Evolutionary conservation across 345 rosid genomes (phyloP), one percentile per base, ranked within the genome.

Genomic region (Nasturtium officinale): DNA sequence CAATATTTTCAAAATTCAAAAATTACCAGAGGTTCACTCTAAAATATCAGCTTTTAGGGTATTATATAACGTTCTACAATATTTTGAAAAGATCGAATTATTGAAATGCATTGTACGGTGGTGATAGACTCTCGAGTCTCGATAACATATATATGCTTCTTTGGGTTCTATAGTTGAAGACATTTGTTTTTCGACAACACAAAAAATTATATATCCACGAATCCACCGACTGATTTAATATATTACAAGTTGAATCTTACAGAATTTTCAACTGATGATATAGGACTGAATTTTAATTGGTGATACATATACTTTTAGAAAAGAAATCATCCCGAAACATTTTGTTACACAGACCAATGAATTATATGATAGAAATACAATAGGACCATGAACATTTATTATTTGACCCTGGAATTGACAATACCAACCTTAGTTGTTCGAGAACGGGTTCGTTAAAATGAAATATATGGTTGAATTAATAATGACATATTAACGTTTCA

Each of bases 391-490:
- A 57, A 32, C 42, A 57, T 57, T 32, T 57, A 76, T 69, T 53
- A 17, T 68, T 30, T n/a, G 50, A 32, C 11, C 25, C 69, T 42
- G 43, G 4, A 68, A 68, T 61, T 68, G 79, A 61, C 65, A 43
- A 68, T 74, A 75, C 58, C 25, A 68, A 10, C 35, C 65, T 2
- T 53, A 32, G 56, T 68, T 60, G 79, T 68, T 20, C 20, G 23
- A 53, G 63, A 32, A 69, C 51, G 64, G 63, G 61, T 75, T 68
- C 40, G 67, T 53, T 68, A 52, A 42, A 23, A 52, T 68, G 32
- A 60, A 61, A 25, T 42, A 23, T 18, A 67, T 51, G 16, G 74
- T 32, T 68, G 40, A 52, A 18, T 11, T 53, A 60, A 75, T 18
- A 23, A 13, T 75, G 64, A 75, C 33, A 61, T 75, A 67, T 75